These are phyloP conservation scores for Fusarium sp. DNA, from an alignment of 2,329 filamentous ascomycete species.

Conservation along the genomic window DNA sequence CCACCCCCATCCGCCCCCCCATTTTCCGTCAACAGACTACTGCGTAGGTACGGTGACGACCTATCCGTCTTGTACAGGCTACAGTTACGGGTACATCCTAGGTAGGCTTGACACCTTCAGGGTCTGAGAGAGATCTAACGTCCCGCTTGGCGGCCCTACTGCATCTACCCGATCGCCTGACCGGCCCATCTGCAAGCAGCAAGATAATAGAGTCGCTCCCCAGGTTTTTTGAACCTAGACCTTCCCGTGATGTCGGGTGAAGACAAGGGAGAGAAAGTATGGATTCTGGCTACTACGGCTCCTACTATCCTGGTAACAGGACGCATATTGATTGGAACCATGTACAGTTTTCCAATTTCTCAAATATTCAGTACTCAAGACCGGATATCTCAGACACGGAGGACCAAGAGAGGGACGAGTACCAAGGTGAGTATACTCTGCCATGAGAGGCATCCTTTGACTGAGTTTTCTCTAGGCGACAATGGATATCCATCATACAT, in stretches of 20 bases:
- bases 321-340: conserved; percentile 52
- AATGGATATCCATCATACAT: conserved; percentile 22
- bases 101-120: conserved; percentile 38
- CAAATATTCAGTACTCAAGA: conserved; percentile 56
- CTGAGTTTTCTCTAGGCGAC: conserved; percentile 17
- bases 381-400: conserved; percentile 56
- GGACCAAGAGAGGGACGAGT: conserved; percentile 35
- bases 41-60: conserved; percentile 6
- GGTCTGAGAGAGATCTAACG: conserved; percentile 38
- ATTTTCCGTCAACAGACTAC: conserved; percentile 20
- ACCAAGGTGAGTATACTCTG: conserved; percentile 30
- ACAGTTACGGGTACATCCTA: conserved; percentile 29
- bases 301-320: conserved; percentile 55
- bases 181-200: conserved; percentile 48
- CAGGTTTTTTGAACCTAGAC: conserved; percentile 41
- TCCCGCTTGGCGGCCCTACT: conserved; percentile 44
- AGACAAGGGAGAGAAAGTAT: conserved; percentile 55
- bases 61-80: conserved; percentile 20
- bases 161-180: conserved; percentile 51
- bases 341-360: conserved; percentile 58
- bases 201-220: conserved; percentile 49
- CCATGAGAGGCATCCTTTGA: not conserved
- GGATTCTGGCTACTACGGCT: conserved; percentile 50
- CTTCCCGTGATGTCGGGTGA: conserved; percentile 43
- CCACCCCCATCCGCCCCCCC: conserved; percentile 29